phyloP scores from a whole-genome alignment of 371 early-diverging fungal genomes.

The Capniomyces stellatus region DNA sequence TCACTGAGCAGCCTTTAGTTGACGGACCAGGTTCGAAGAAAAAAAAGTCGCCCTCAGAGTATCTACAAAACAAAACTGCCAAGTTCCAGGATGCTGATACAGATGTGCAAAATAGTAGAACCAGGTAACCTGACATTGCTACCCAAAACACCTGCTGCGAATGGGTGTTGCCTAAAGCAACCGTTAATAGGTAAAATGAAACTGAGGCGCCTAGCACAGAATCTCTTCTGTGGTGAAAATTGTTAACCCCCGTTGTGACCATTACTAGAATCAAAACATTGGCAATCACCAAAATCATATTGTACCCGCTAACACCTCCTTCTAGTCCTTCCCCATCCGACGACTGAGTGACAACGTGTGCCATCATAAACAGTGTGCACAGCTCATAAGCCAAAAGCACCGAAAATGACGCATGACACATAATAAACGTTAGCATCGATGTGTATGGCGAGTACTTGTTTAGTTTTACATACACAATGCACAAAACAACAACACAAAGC shows the following conservation, averaged over 20 bases:
- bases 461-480: neutral
- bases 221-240: neutral
- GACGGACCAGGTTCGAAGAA: conserved; percentile 11
- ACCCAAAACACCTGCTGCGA: neutral
- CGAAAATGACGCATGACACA: neutral
- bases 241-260: neutral
- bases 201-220: neutral
- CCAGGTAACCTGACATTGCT: neutral
- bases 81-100: neutral
- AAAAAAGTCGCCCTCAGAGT: neutral
- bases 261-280: neutral
- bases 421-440: neutral
- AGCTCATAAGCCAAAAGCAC: neutral
- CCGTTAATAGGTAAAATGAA: neutral
- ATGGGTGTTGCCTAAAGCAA: neutral
- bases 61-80: neutral
- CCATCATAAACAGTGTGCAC: neutral
- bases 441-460: conserved; percentile 1
- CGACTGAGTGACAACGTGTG: neutral
- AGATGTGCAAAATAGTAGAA: neutral
- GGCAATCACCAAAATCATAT: neutral
- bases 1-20: too few species aligned
- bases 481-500: neutral
- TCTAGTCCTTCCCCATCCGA: neutral
- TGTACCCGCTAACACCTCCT: neutral